phyloP scores from a whole-genome alignment of 106 monocot genomes.

The Dactylorhiza incarnata region DNA sequence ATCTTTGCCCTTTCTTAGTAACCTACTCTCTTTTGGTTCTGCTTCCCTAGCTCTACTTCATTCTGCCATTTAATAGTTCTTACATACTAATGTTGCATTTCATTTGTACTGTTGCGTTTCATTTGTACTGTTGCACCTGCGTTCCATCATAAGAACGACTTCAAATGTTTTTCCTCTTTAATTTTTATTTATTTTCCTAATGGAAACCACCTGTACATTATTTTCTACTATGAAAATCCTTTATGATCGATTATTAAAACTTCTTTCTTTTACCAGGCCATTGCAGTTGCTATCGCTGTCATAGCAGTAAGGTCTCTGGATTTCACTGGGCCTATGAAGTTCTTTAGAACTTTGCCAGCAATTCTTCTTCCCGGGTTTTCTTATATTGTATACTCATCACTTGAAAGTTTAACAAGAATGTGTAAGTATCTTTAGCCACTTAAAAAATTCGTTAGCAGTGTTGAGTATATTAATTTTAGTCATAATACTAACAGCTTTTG shows the following conservation, averaged over 20 bases:
- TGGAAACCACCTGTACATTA: not conserved
- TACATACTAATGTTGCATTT: not conserved
- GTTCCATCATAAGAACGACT: not conserved
- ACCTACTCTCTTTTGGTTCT: too few species aligned
- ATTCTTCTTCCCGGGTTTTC: conserved; percentile 52
- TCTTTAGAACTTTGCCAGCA: conserved; percentile 45
- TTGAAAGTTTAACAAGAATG: conserved; percentile 51
- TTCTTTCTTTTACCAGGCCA: conserved; percentile 29
- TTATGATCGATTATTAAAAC: not conserved
- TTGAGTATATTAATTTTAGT: not conserved
- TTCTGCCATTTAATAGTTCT: not conserved
- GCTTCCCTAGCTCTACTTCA: too few species aligned
- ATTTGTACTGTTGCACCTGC: not conserved
- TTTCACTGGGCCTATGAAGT: conserved; percentile 47
- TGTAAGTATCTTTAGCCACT: conserved; percentile 40
- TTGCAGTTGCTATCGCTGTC: conserved; percentile 47
- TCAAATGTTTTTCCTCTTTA: not conserved
- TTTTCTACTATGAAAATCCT: not conserved
- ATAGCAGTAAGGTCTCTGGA: conserved; percentile 39
- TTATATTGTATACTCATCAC: conserved; percentile 37
- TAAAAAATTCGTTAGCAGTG: too few species aligned
- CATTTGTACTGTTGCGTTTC: not conserved
- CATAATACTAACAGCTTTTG: not conserved
- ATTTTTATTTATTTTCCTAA: not conserved
- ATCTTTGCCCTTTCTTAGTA: too few species aligned